Conservation (phyloP, 805 yeast species). For the Pichia cabralensis region DNA sequence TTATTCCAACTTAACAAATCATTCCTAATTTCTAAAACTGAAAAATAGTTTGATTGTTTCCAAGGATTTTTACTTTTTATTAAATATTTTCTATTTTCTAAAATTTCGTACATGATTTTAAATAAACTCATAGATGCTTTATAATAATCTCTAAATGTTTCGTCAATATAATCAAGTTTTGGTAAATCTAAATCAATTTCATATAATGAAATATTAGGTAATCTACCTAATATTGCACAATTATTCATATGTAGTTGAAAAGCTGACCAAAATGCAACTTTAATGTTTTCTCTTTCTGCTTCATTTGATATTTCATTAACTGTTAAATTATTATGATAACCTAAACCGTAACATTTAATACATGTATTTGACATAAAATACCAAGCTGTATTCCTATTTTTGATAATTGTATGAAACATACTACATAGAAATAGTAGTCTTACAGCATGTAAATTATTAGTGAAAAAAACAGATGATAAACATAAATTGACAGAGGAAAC, state of each 20-base stretch:
- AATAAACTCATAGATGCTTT: slow-evolving; percentile 19
- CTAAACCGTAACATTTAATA: slow-evolving; percentile 29
- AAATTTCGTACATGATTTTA: slow-evolving; percentile 22
- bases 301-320: slow-evolving; percentile 10
- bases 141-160: slow-evolving; percentile 13
- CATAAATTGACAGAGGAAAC: slow-evolving; percentile 26
- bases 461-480: slow-evolving; percentile 25
- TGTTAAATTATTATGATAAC: slow-evolving; percentile 26
- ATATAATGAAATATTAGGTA: slow-evolving; percentile 24
- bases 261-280: slow-evolving; percentile 27
- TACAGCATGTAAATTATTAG: slow-evolving; percentile 26
- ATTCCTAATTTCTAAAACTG: slow-evolving; percentile 21
- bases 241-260: slow-evolving; percentile 25
- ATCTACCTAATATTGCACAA: slow-evolving; percentile 28
- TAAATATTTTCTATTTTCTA: slow-evolving; percentile 23
- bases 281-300: slow-evolving; percentile 20
- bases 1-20: slow-evolving; percentile 19
- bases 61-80: slow-evolving; percentile 21
- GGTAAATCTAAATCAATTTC: slow-evolving; percentile 28
- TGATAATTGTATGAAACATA: slow-evolving; percentile 25
- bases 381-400: slow-evolving; percentile 31
- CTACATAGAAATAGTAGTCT: slow-evolving; percentile 27
- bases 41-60: slow-evolving; percentile 23
- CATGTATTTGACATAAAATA: slow-evolving; percentile 28
- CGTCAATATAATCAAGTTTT: slow-evolving; percentile 9